Evolutionary conservation across 2,329 filamentous ascomycete genomes (phyloP).

Genomic region (Lecanicillium sp.): DNA sequence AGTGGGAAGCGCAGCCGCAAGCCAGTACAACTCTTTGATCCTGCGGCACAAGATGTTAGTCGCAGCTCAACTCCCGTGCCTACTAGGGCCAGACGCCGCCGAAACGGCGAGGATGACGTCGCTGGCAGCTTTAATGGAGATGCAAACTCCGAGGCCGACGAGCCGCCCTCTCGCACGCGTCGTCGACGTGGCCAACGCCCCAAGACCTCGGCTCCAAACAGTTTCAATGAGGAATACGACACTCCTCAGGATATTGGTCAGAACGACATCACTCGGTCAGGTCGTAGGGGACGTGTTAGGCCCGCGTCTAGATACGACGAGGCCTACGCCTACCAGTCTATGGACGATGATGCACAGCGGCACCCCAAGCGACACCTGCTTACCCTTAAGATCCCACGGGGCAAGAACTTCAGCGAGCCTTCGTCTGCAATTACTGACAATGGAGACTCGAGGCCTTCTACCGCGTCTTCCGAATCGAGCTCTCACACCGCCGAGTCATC

Average conservation of each 20-base stretch:
- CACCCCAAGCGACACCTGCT: slow-evolving; percentile 22
- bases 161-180: slow-evolving; percentile 9
- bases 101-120: slow-evolving; percentile 19
- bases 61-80: slow-evolving; percentile 41
- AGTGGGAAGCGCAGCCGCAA: slow-evolving; percentile 47
- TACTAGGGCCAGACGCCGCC: slow-evolving; percentile 22
- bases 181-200: slow-evolving; percentile 5
- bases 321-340: slow-evolving; percentile 8
- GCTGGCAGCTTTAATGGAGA: slow-evolving; percentile 26
- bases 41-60: slow-evolving; percentile 40
- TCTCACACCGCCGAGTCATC: slow-evolving; percentile 39
- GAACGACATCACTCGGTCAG: slow-evolving; percentile 10
- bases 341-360: slow-evolving; percentile 15
- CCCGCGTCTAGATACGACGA: slow-evolving; percentile 6
- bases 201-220: slow-evolving; percentile 13
- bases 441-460: slow-evolving; percentile 42
- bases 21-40: slow-evolving; percentile 41
- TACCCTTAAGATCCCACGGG: slow-evolving; percentile 31
- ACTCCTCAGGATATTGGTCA: slow-evolving; percentile 18
- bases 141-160: slow-evolving; percentile 22
- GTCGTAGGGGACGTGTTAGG: slow-evolving; percentile 10
- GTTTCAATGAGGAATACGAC: slow-evolving; percentile 18
- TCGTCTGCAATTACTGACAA: slow-evolving; percentile 28
- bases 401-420: slow-evolving; percentile 29
- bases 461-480: slow-evolving; percentile 44